phyloP scores from a whole-genome alignment of 208 protist genomes.

The Crithidia bombi region DNA sequence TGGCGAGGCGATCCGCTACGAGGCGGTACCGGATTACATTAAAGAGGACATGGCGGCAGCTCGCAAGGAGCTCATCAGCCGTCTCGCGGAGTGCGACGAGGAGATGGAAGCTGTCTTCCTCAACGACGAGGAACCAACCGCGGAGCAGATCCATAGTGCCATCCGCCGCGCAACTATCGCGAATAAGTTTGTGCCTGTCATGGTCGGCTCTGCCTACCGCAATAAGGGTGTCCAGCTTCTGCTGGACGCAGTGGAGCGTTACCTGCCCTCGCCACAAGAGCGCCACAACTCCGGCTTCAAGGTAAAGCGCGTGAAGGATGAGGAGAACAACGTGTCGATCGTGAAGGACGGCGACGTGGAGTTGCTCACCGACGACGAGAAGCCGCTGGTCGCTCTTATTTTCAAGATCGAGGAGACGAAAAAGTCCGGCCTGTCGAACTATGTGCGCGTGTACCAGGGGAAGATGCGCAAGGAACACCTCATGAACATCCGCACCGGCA shows the following conservation, averaged over 20 bases:
- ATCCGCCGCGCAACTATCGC: conserved; percentile 94
- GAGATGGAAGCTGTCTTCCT: conserved; percentile 95
- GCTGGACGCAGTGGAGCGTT: conserved; percentile 96
- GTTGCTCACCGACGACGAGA: conserved; percentile 88
- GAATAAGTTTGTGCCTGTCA: conserved; percentile 96
- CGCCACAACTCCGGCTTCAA: conserved; percentile 82
- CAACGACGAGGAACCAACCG: conserved; percentile 90
- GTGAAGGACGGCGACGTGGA: conserved; percentile 83
- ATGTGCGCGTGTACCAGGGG: conserved; percentile 99
- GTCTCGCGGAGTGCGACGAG: conserved; percentile 96
- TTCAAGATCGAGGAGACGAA: conserved; percentile 99
- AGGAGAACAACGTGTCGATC: conserved; percentile 75
- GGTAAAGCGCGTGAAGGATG: conserved; percentile 88
- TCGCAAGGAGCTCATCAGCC: conserved; percentile 92
- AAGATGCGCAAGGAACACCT: conserved; percentile 93
- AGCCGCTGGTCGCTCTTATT: conserved; percentile 95
- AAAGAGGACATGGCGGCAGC: conserved; percentile 72
- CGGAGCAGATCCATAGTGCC: conserved; percentile 88
- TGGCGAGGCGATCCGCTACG: conserved; percentile 89
- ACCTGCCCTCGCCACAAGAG: conserved; percentile 96
- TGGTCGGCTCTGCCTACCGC: conserved; percentile 97
- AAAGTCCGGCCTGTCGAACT: conserved; percentile 97
- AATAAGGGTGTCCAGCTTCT: conserved; percentile 99
- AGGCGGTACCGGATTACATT: conserved; percentile 84
- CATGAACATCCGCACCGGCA: conserved; percentile 86